Evolutionary conservation across 768 basidiomycete genomes (phyloP), one percentile per base, ranked within the genome.

Genomic region (Boletellus ananas): DNA sequence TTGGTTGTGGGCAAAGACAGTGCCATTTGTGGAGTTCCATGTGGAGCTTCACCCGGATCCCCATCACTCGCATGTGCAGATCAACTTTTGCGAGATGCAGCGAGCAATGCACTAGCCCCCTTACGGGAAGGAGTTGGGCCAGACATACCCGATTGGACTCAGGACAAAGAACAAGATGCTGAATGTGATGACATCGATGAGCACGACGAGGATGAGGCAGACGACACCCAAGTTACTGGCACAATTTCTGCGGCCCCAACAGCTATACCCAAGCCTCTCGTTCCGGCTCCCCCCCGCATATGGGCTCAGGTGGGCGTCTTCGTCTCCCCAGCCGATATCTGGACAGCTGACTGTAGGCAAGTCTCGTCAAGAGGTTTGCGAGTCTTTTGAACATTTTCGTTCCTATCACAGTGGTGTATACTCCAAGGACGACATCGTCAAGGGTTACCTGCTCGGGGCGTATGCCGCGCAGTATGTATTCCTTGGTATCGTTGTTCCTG

Each of bases 311-410:
- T 77, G 57, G 25, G 72, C 21, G 29, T 16, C 29, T 41, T 34
- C 44, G 11, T 37, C 16, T 20, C 44, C 37, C 25, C n/a, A 38
- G 14, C 21, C 2, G n/a, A 34, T 29, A 42, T 25, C 29, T 11
- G 11, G 13, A 23, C n/a, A 12, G 13, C 47, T 56, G 13, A 53
- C 45, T 14, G 12, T 55, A 38, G 17, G 25, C 43, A 47, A 90
- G 88, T 85, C 87, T 21, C 80, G 90, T 36, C 88, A 90, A 69
- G 90, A 91, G 68, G 76, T 92, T 2, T 91, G 90, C 69, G 90
- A 92, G 65, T 79, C 84, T 5, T 80, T 85, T 42, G 80, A 83
- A 18, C 84, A 81, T 58, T 79, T 79, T 58, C 69, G 73, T 27
- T 83, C 79, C 55, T 92, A 88, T 62, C 90, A 93, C 65, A 72